Percentiles rank a stretch among this genome's conserved stretches.
phyloP scores from a whole-genome alignment of 352 stramenopile genomes.

The Thalassiosira exigua region DNA sequence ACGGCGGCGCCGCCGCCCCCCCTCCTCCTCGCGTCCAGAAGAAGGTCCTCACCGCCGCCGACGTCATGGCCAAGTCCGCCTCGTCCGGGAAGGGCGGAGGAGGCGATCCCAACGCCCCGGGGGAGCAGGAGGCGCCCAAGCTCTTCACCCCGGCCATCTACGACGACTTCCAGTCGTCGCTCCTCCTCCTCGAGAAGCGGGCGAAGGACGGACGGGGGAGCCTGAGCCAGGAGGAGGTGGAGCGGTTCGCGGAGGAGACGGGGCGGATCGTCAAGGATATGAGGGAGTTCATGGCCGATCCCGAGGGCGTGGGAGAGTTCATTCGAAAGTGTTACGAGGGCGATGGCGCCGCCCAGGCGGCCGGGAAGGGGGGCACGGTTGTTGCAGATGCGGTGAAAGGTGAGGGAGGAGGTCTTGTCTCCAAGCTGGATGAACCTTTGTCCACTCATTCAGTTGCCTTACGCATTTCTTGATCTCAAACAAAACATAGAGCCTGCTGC shows the following conservation, averaged over 20 bases:
- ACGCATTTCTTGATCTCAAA: too few relatives aligned
- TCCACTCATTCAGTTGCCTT: too few relatives aligned
- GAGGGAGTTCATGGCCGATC: slow-evolving; percentile 49
- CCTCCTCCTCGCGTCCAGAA: slow-evolving; percentile 4
- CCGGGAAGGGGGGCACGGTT: neutral
- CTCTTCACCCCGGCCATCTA: slow-evolving; percentile 70
- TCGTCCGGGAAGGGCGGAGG: neutral
- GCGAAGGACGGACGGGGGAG: slow-evolving; percentile 62
- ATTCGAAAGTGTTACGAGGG: slow-evolving; percentile 17
- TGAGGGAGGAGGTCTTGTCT: too few relatives aligned
- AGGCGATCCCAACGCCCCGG: slow-evolving; percentile 6
- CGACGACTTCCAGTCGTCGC: slow-evolving; percentile 68
- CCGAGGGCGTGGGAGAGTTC: slow-evolving; percentile 4
- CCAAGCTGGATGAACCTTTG: too few relatives aligned
- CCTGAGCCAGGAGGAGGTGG: slow-evolving; percentile 33
- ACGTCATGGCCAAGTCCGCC: slow-evolving; percentile 34
- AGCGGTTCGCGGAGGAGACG: slow-evolving; percentile 30
- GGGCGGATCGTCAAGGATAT: slow-evolving; percentile 68
- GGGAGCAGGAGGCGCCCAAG: slow-evolving; percentile 52
- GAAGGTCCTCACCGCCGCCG: slow-evolving; percentile 41
- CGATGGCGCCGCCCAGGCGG: neutral
- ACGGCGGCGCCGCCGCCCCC: neutral
- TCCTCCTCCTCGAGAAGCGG: slow-evolving; percentile 71
- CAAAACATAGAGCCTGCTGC: too few relatives aligned
- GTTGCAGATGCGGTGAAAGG: neutral